Percentiles rank a stretch among this genome's conserved stretches.
Evolutionary conservation across 2,329 filamentous ascomycete genomes (phyloP).

Genomic region (Hypoxylon sp.): DNA sequence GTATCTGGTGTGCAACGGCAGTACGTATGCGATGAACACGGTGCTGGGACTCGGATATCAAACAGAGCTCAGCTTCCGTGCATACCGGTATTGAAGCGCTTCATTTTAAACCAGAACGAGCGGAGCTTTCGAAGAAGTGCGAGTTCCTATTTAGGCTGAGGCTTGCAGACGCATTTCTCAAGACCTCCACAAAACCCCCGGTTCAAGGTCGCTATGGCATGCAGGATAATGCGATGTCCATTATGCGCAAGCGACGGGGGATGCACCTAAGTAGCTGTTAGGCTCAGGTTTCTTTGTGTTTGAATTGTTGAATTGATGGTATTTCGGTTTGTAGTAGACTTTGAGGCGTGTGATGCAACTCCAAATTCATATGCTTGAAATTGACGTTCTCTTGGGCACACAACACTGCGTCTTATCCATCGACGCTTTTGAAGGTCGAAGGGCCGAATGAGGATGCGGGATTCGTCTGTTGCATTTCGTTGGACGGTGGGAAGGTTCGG

Average conservation of each 20-base stretch:
- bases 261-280: slow-evolving; percentile 9
- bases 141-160: slow-evolving; percentile 50
- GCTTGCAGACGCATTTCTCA: slow-evolving; percentile 43
- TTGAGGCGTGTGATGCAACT: slow-evolving; percentile 23
- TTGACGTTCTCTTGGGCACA: slow-evolving; percentile 22
- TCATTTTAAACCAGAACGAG: slow-evolving; percentile 6
- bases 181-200: slow-evolving; percentile 34
- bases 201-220: slow-evolving; percentile 24
- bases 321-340: slow-evolving; percentile 6
- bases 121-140: slow-evolving; percentile 12
- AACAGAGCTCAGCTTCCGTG: slow-evolving; percentile 8
- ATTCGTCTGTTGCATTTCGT: slow-evolving; percentile 40
- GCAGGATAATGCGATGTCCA: slow-evolving; percentile 28
- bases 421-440: slow-evolving; percentile 23
- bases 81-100: slow-evolving; percentile 19
- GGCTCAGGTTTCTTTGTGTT: slow-evolving; percentile 21
- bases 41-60: slow-evolving; percentile 5
- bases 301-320: slow-evolving; percentile 4
- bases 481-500: slow-evolving; percentile 28
- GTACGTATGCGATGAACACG: slow-evolving; percentile 18
- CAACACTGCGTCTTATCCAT: slow-evolving; percentile 24
- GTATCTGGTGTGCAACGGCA: slow-evolving; percentile 6
- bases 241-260: slow-evolving; percentile 19
- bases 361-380: slow-evolving; percentile 16
- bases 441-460: slow-evolving; percentile 30